Evolutionary conservation across 192 early-diverging fungal genomes (phyloP), one percentile per base, ranked within the genome.

Genomic region (Polychytrium aggregatum): DNA sequence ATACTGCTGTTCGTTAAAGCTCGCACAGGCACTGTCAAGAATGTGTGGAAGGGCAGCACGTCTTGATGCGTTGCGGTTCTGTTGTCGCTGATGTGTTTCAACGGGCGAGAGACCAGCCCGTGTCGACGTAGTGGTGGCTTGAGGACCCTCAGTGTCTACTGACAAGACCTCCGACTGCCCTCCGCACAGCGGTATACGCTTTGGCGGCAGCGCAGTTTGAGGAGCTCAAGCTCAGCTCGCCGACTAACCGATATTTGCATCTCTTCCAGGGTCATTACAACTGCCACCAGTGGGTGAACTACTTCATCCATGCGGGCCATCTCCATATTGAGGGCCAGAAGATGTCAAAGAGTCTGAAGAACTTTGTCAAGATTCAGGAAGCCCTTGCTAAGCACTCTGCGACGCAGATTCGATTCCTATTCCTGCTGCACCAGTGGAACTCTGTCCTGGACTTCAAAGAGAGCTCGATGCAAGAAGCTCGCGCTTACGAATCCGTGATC

Each of bases 301-400:
- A 98, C 79, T 98, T 97, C 72, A 57, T 93, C 56, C 95, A 98
- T 67, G 76, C 85, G 25, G 95, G 95, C 25, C 95, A 97, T 62
- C 71, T 95, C 56, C 83, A 95, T 56, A 83, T 94, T 35, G 88
- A 94, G 55, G 90, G 90, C 29, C 82, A 79, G 55, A 98, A 98
- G 70, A 98, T 98, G 95, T 89, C 86, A 49, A 98, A 98, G 73
- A 85, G 82, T 55, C 70, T 98, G 31, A 98, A 98, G 68, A 98
- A 98, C 71, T 98, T 95, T 72, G 80, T 89, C 50, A 78, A 86
- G n/a, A 89, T 98, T 46, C 68, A 68, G 53, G 63, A 97, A 58
- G 87, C 90, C 7, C 74, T 98, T 42, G 50, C 82, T 36, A 80
- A 78, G 53, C 75, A 86, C 64, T 74, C 85, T 18, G 67, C 88